These are phyloP conservation scores for Mucor saturninus DNA, from an alignment of 371 early-diverging fungal genomes.

Conservation along the genomic window DNA sequence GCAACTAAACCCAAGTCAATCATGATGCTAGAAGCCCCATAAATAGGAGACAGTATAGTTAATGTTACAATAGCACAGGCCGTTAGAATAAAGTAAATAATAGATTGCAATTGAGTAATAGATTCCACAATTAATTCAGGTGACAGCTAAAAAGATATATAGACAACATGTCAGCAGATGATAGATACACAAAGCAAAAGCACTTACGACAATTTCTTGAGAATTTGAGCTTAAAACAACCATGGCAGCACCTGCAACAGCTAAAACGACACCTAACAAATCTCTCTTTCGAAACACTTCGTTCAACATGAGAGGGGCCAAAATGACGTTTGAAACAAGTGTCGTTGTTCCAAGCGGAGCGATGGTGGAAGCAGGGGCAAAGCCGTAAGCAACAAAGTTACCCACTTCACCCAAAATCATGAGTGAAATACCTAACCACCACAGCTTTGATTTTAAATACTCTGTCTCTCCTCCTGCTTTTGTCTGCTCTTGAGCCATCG, in stretches of 20 bases:
- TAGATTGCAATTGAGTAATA: constrained; percentile 61
- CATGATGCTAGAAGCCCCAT: constrained; percentile 66
- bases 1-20: constrained; percentile 76
- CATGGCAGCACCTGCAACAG: constrained; percentile 71
- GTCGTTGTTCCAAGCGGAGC: constrained; percentile 84
- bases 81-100: constrained; percentile 64
- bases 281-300: constrained; percentile 72
- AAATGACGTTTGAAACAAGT: constrained; percentile 70
- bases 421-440: constrained; percentile 78
- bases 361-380: constrained; percentile 80
- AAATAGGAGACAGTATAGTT: constrained; percentile 55
- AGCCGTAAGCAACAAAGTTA: constrained; percentile 78
- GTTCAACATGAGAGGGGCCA: constrained; percentile 75
- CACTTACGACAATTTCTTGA: constrained; percentile 60
- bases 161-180: neutral
- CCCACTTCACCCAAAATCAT: constrained; percentile 79
- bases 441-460: constrained; percentile 64
- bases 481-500: constrained; percentile 51
- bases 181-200: neutral
- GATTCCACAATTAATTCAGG: constrained; percentile 67
- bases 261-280: constrained; percentile 68
- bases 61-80: constrained; percentile 43
- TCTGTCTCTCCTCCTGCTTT: constrained; percentile 40
- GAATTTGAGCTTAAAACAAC: constrained; percentile 72
- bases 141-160: constrained; percentile 47